A percentile compares a stretch with the other conserved stretches of the same genome.
Conservation (phyloP, 2,329 filamentous ascomycete genomes). For the Ploettnerulaceae sp. region DNA sequence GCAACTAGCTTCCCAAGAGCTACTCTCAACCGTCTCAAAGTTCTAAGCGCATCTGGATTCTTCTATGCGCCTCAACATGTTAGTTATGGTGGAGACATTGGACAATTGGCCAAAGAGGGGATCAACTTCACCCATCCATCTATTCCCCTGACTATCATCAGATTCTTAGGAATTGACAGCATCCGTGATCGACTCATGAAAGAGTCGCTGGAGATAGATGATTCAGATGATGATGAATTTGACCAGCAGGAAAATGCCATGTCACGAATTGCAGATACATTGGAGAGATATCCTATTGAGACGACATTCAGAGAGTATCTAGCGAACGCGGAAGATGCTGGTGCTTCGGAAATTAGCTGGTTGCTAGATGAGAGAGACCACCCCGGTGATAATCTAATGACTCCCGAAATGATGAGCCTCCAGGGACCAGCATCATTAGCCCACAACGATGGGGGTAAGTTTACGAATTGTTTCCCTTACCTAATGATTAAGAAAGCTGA, state of each 20-base stretch:
- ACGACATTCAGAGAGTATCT: constrained; percentile 36
- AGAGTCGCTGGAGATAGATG: constrained; percentile 22
- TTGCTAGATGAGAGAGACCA: constrained; percentile 29
- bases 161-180: constrained; percentile 20
- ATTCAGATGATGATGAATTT: constrained; percentile 34
- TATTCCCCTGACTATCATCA: constrained; percentile 16
- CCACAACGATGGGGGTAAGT: constrained; percentile 33
- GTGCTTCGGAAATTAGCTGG: constrained; percentile 31
- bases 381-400: constrained; percentile 23
- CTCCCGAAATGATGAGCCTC: constrained; percentile 21
- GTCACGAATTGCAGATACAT: constrained; percentile 33
- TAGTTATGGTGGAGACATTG: constrained; percentile 19
- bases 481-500: background rate
- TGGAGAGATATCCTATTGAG: constrained; percentile 32
- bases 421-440: constrained; percentile 34
- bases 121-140: constrained; percentile 22
- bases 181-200: constrained; percentile 21
- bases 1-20: constrained; percentile 16
- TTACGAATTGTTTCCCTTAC: too few species aligned
- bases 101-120: constrained; percentile 7
- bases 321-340: constrained; percentile 35
- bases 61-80: constrained; percentile 22
- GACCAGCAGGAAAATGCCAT: constrained; percentile 31
- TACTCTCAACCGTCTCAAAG: constrained; percentile 18
- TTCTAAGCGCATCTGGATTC: constrained; percentile 17